Evolutionary conservation across 495 filamentous ascomycete species (phyloP), one percentile per base, ranked within the genome.

Genomic region (Xylaria curta): DNA sequence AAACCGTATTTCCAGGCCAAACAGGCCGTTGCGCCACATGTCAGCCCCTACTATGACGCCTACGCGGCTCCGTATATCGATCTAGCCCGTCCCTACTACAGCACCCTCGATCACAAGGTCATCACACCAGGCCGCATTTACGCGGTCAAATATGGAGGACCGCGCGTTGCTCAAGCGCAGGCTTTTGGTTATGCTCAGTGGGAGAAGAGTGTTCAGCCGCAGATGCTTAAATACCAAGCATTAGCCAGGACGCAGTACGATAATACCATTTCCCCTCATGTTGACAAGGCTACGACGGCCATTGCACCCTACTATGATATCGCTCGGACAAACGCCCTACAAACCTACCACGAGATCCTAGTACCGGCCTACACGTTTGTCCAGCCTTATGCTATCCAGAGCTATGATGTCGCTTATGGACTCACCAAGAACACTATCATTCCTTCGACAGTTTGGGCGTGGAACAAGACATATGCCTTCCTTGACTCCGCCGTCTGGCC

Each of bases 31-130:
- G 81, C 87, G 36, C 96, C 97, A 9, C 90, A 96, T 78, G 73
- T 97, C 44, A 85, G 89, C 58, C 97, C 97, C 28, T 98, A 97
- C 82, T 98, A 97, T 78, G 84, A 95, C 71, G 76, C 86, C 42
- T 97, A 97, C 75, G 90, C 91, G 7, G 92, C 91, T 2, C 94
- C 92, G 15, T 94, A 97, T 74, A 88, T 97, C 61, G 88, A 94
- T n/a, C 76, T 87, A 31, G 91, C 87, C 33, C 87, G 88, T 42
- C 94, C 94, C 0, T 97, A 97, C 78, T 89, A 92, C 73, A 74
- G 89, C 15, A 83, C 85, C 2, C 78, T 94, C 72, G 89, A 96
- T 72, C 80, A 88, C 66, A 81, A 85, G 28, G 83, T 97, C 17
- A 90, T 92, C 75, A 85, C 87, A 4, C 96, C 93, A 8, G 85